These are phyloP conservation scores for Plenodomus lindquistii DNA, from an alignment of 2,329 filamentous ascomycete species.

Conservation along the genomic window DNA sequence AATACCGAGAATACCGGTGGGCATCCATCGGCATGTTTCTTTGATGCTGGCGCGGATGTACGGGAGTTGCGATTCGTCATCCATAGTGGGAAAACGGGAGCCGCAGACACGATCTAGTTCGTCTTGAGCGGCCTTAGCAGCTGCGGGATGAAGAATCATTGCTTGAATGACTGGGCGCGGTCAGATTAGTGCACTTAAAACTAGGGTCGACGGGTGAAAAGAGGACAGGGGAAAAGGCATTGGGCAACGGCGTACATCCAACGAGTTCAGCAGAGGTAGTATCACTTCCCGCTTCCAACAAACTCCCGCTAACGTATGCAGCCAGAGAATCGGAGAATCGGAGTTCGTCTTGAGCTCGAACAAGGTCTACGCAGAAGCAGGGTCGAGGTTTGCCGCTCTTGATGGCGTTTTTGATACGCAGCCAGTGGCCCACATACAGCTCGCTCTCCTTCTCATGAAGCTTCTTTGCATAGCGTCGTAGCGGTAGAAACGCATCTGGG, in stretches of 20 bases:
- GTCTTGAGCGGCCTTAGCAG: conserved; percentile 22
- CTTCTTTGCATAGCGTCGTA: conserved; percentile 45
- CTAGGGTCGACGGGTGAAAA: background rate
- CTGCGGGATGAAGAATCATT: conserved; percentile 29
- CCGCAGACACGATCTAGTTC: conserved; percentile 37
- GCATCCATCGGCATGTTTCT: conserved; percentile 38
- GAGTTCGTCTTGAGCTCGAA: conserved; percentile 21
- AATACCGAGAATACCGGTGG: conserved; percentile 25
- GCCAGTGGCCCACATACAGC: conserved; percentile 27
- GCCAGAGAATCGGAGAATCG: conserved; percentile 27
- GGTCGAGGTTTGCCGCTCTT: conserved; percentile 18
- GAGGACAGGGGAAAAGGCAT: background rate
- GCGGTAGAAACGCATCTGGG: conserved; percentile 33
- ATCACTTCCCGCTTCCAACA: conserved; percentile 37
- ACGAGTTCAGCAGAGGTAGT: conserved; percentile 29
- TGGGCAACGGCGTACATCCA: conserved; percentile 10
- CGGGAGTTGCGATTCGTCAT: conserved; percentile 28
- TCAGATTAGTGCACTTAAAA: background rate
- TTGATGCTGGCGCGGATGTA: conserved; percentile 36
- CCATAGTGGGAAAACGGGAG: conserved; percentile 32
- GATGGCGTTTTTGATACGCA: conserved; percentile 21
- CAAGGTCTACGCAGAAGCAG: conserved; percentile 29
- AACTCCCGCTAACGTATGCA: conserved; percentile 25
- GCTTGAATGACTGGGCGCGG: conserved; percentile 25
- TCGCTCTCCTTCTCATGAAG: conserved; percentile 51